Conservation (phyloP, 352 stramenopile species). For the Phytophthora europaea region DNA sequence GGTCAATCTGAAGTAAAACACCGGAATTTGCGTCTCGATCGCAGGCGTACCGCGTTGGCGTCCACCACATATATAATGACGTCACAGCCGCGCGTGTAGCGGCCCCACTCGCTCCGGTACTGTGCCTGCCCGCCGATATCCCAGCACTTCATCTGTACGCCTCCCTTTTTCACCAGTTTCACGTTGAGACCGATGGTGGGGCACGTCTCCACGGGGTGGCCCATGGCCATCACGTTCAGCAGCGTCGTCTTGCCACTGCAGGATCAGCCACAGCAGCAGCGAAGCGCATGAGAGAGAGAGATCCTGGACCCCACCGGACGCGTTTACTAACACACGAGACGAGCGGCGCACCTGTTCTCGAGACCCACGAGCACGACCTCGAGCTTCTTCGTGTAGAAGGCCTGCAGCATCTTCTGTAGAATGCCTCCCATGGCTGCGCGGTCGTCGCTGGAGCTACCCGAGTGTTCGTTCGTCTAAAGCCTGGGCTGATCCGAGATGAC, state of each 20-base stretch:
- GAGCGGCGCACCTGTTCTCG: constrained; percentile 91
- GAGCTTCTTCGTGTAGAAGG: constrained; percentile 98
- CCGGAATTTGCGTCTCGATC: neutral
- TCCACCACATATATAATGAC: constrained; percentile 99
- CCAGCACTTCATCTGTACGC: constrained; percentile 99
- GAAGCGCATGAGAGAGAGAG: neutral
- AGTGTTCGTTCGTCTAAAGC: neutral
- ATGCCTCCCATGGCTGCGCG: constrained; percentile 89
- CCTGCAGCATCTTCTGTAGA: constrained; percentile 95
- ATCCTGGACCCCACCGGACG: neutral
- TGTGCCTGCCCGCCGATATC: constrained; percentile 98
- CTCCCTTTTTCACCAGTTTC: constrained; percentile 97
- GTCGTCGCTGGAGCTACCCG: neutral
- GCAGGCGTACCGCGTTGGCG: constrained; percentile 89
- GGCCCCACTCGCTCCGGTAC: constrained; percentile 95
- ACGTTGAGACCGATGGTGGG: constrained; percentile 98
- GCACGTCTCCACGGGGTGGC: constrained; percentile 95
- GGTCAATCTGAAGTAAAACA: neutral
- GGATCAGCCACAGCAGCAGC: neutral
- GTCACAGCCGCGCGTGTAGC: constrained; percentile 97
- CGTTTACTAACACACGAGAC: neutral
- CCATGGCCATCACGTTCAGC: constrained; percentile 97
- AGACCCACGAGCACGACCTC: constrained; percentile 98
- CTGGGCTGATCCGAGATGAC: constrained; percentile 22
- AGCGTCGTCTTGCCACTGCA: constrained; percentile 97